These are phyloP conservation scores for Secale cereale DNA, from an alignment of 176 grass and related monocot species.

Conservation along the genomic window DNA sequence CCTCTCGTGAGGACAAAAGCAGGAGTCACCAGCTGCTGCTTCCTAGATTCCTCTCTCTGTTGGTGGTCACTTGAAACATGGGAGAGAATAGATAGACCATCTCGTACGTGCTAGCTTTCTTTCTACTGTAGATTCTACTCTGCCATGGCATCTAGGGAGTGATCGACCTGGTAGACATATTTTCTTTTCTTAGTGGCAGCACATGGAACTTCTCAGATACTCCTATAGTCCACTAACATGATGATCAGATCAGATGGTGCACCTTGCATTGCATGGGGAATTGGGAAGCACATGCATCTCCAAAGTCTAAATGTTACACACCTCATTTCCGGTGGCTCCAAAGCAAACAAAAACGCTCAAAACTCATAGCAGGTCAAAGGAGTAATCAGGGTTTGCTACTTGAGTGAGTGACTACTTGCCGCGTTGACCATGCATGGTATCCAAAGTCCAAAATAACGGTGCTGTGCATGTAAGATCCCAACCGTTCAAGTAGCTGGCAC, in stretches of 20 bases:
- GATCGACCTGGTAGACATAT: background rate
- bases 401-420: background rate
- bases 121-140: background rate
- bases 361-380: background rate
- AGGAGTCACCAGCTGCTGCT: slow-evolving; percentile 19
- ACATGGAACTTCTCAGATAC: background rate
- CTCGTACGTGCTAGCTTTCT: background rate
- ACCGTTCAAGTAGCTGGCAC: too few relatives aligned
- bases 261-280: too few relatives aligned
- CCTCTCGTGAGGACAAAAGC: slow-evolving; percentile 11
- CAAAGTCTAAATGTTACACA: too few relatives aligned
- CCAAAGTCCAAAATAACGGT: too few relatives aligned
- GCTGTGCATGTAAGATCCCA: too few relatives aligned
- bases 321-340: too few relatives aligned
- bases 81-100: too few relatives aligned
- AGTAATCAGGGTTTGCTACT: background rate
- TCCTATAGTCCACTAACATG: too few relatives aligned
- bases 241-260: too few relatives aligned
- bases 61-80: too few relatives aligned
- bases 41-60: background rate
- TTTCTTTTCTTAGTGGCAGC: background rate
- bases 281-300: too few relatives aligned
- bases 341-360: background rate
- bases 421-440: background rate
- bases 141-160: background rate